phyloP scores from a whole-genome alignment of 116 monocot genomes.

The Posidonia oceanica region DNA sequence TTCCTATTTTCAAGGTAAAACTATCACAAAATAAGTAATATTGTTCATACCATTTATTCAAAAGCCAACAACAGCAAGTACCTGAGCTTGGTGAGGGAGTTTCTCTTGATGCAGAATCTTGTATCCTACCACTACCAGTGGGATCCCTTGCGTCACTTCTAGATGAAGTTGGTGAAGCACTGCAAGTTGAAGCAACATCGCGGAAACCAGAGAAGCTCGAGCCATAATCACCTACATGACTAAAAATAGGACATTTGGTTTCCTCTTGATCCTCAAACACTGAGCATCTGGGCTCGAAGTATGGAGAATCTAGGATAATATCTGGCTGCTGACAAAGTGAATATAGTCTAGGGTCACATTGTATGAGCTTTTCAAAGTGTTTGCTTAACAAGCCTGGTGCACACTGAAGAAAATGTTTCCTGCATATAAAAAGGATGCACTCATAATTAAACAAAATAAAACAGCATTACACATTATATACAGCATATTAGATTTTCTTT shows the following conservation, averaged over 20 bases:
- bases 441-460: background rate
- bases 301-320: conserved; percentile 52
- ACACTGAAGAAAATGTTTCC: conserved; percentile 81
- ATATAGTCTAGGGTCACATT: conserved; percentile 72
- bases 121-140: conserved; percentile 16
- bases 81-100: conserved; percentile 45
- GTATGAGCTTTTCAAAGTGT: conserved; percentile 94
- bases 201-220: conserved; percentile 21
- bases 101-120: conserved; percentile 26
- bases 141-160: conserved; percentile 32
- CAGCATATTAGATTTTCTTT: background rate
- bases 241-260: conserved; percentile 27
- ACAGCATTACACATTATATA: background rate
- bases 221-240: conserved; percentile 29
- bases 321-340: conserved; percentile 64
- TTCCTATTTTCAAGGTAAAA: too few relatives aligned
- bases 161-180: conserved; percentile 25
- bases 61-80: background rate
- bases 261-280: conserved; percentile 55
- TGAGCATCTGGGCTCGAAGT: conserved; percentile 68
- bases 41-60: background rate
- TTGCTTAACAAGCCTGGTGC: conserved; percentile 67
- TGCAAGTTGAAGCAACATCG: conserved; percentile 19
- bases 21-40: too few relatives aligned
- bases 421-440: conserved; percentile 11